Percentiles rank a stretch among this genome's conserved stretches.
Evolutionary conservation across 169 alveolate species (phyloP).

Genomic region (Plasmodium coatneyi): DNA sequence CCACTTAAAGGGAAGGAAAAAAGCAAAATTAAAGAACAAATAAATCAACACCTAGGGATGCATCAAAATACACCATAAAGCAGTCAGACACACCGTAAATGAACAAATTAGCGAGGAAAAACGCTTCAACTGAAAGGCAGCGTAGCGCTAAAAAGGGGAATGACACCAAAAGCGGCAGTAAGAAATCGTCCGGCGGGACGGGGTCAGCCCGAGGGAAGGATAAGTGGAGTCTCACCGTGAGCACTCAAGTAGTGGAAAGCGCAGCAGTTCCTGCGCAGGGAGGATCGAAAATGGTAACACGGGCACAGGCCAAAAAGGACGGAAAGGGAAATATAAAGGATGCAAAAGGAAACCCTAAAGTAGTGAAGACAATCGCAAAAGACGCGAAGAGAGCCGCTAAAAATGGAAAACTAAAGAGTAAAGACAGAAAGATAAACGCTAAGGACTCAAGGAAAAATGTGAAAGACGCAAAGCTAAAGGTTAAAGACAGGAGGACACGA

Average conservation of each 20-base stretch:
- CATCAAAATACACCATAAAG: background rate
- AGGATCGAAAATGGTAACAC: background rate
- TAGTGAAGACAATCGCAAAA: background rate
- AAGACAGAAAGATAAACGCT: background rate
- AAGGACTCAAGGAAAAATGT: background rate
- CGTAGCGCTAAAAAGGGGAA: background rate
- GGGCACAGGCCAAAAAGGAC: background rate
- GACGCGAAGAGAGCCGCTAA: background rate
- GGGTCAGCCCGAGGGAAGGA: background rate
- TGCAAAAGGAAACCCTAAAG: background rate
- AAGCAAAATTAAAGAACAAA: background rate
- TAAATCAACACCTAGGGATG: background rate
- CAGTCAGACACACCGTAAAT: background rate
- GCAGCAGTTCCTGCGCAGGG: background rate
- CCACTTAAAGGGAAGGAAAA: background rate
- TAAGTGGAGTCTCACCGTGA: background rate
- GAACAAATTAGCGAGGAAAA: background rate
- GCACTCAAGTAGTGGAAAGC: background rate
- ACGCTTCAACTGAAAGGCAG: background rate
- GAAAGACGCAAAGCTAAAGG: background rate
- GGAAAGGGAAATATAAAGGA: background rate
- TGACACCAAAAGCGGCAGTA: background rate
- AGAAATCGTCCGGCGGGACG: background rate
- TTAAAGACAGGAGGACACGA: background rate
- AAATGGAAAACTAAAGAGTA: background rate